These are phyloP conservation scores for Geotrichum bryndzae DNA, from an alignment of 1,139 yeast species.

Conservation along the genomic window DNA sequence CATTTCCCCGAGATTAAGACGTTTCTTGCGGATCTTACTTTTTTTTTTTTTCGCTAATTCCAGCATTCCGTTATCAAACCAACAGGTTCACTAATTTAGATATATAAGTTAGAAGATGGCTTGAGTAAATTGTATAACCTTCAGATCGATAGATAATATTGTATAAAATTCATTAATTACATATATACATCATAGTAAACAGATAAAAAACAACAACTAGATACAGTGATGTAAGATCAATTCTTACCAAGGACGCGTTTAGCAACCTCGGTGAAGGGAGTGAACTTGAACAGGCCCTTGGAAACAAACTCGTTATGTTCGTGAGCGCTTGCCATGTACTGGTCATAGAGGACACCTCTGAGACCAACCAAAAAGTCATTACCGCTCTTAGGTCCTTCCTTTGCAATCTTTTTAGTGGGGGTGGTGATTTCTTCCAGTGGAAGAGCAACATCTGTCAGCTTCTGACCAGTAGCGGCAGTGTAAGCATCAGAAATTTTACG, in stretches of 20 bases:
- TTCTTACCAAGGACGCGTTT: not conserved
- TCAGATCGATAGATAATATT: no score
- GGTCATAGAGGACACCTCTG: not conserved
- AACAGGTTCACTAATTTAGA: no score
- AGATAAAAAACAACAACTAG: no score
- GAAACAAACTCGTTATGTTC: conserved; percentile 10
- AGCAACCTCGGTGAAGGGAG: conserved; percentile 3
- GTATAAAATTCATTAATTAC: no score
- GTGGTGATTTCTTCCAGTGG: conserved; percentile 4
- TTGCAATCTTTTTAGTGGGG: conserved; percentile 7
- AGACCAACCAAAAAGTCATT: conserved; percentile 6
- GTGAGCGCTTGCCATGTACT: not conserved
- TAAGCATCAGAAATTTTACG: conserved; percentile 41
- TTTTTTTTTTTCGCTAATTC: no score
- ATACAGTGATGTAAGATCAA: no score
- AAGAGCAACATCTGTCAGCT: conserved; percentile 28
- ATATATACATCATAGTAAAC: no score
- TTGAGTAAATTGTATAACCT: no score
- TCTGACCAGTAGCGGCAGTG: conserved; percentile 40
- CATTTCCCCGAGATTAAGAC: no score
- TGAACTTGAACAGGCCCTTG: conserved; percentile 11
- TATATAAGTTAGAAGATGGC: no score
- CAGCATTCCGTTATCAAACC: no score
- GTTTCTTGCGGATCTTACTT: no score
- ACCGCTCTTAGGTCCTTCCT: conserved; percentile 6